Conservation (phyloP, 768 basidiomycete genomes). For the Suillus clintonianus region DNA sequence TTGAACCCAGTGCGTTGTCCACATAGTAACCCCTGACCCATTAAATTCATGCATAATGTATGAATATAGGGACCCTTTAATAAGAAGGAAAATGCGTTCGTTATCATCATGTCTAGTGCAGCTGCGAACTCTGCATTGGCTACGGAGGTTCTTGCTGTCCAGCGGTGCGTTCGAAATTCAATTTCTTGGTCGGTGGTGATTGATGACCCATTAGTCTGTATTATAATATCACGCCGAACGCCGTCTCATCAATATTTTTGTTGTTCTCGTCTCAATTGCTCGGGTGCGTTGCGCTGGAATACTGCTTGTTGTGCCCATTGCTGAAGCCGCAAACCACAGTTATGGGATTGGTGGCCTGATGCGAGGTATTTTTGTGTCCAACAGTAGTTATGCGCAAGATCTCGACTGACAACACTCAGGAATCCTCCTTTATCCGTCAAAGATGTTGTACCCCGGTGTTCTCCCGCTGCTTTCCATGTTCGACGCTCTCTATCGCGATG, state of each 20-base stretch:
- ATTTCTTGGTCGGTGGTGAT: background rate
- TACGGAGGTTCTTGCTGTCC: conserved; percentile 55
- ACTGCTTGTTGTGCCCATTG: background rate
- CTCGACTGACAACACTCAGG: conserved; percentile 8
- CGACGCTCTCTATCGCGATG: conserved; percentile 43
- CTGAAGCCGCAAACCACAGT: background rate
- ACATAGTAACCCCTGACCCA: background rate
- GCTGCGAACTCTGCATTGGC: conserved; percentile 54
- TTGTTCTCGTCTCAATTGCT: conserved; percentile 36
- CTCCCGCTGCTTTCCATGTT: conserved; percentile 26
- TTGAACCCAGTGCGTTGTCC: conserved; percentile 45
- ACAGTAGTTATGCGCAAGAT: background rate
- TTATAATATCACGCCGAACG: conserved; percentile 53
- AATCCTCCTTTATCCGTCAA: conserved; percentile 44
- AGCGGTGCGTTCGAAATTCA: conserved; percentile 25
- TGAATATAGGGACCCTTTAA: conserved; percentile 53
- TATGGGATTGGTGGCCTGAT: conserved; percentile 60
- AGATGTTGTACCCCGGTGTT: conserved; percentile 42
- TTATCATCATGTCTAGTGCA: conserved; percentile 58
- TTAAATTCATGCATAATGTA: background rate
- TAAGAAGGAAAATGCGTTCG: conserved; percentile 59
- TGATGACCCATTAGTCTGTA: conserved; percentile 27
- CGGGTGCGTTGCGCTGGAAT: conserved; percentile 24
- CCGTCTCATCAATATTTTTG: conserved; percentile 46
- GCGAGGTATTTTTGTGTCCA: conserved; percentile 35